These are phyloP conservation scores for Globisporangium orthogonon DNA, from an alignment of 352 stramenopile species.

Conservation along the genomic window DNA sequence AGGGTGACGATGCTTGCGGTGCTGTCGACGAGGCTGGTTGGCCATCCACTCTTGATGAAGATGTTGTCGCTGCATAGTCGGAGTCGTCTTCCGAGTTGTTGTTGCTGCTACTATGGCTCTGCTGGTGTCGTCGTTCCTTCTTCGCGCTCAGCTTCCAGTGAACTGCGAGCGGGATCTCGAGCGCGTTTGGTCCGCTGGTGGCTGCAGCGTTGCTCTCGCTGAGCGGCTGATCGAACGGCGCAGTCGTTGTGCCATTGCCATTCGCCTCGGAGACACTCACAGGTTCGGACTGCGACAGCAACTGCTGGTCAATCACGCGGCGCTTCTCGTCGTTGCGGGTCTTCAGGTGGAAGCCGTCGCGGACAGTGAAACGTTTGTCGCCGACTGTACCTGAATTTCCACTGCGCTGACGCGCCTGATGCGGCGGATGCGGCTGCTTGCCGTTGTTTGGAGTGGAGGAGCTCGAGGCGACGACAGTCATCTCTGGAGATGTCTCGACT, in stretches of 20 bases:
- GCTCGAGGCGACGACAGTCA: neutral
- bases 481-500: neutral
- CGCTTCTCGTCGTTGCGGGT: constrained; percentile 41
- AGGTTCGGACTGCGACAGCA: constrained; percentile 7
- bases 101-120: neutral
- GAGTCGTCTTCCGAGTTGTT: neutral
- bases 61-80: neutral
- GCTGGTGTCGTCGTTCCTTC: neutral
- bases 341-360: constrained; percentile 69
- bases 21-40: neutral
- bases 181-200: neutral
- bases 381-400: neutral
- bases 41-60: too few relatives aligned
- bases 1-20: neutral
- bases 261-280: neutral
- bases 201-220: neutral
- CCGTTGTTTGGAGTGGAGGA: neutral
- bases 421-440: constrained; percentile 2
- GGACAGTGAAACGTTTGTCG: constrained; percentile 51
- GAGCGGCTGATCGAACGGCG: neutral
- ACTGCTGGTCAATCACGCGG: constrained; percentile 31
- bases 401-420: neutral
- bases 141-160: constrained; percentile 4
- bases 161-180: neutral
- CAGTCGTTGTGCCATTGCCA: neutral